Conservation (phyloP, 2,329 filamentous ascomycete species). For the Trichophaea hybrida region DNA sequence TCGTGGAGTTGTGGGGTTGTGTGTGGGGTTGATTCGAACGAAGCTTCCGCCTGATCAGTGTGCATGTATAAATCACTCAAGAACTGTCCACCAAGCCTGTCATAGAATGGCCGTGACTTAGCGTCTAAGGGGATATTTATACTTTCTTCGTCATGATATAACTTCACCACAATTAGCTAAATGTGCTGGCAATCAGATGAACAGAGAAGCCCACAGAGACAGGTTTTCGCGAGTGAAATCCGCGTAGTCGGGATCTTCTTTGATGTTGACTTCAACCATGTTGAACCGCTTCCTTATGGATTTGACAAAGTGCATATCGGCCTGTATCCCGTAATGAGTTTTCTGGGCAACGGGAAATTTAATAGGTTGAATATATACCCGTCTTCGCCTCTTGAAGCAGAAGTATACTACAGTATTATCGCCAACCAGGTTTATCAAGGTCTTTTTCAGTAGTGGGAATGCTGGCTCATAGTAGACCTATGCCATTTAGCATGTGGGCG, state of each 20-base stretch:
- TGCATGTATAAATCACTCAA: no score
- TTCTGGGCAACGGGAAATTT: not conserved
- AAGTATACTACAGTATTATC: conserved; percentile 51
- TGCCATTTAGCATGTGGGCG: not conserved
- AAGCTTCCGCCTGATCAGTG: no score
- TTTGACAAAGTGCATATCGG: conserved; percentile 42
- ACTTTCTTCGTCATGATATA: conserved; percentile 23
- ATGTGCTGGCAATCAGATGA: not conserved
- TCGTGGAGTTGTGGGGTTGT: not conserved
- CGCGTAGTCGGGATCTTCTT: conserved; percentile 37
- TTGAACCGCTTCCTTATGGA: conserved; percentile 37
- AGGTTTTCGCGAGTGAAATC: conserved; percentile 37
- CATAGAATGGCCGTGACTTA: no score
- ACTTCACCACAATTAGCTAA: conserved; percentile 2
- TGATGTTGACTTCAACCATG: conserved; percentile 37
- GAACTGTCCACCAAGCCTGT: no score
- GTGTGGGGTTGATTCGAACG: not conserved
- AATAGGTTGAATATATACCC: conserved; percentile 34
- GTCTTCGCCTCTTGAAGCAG: conserved; percentile 85
- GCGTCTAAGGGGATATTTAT: not conserved
- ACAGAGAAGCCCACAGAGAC: conserved; percentile 34
- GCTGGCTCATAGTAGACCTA: conserved; percentile 74
- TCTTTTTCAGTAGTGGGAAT: conserved; percentile 72
- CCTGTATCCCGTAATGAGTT: conserved; percentile 15
- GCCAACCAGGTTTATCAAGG: conserved; percentile 37